Evolutionary conservation across 2,329 filamentous ascomycete genomes (phyloP), one percentile per base, ranked within the genome.

Genomic region (Aspergillus pseudoterreus): DNA sequence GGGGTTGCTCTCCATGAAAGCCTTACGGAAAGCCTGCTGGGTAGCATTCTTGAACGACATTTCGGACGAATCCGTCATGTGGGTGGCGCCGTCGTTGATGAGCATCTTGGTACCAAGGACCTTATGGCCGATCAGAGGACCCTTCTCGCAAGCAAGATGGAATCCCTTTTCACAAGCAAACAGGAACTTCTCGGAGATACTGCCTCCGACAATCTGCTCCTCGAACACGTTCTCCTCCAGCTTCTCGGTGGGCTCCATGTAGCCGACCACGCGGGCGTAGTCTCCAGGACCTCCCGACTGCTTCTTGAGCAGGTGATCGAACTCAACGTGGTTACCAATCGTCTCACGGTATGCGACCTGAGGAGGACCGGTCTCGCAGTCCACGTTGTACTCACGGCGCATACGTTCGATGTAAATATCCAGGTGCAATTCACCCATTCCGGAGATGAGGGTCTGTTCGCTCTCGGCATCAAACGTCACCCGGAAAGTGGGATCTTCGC

Each of bases 381-480:
- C 94, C 49, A 96, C 92, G 69, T 88, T 90, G 81, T 99, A 99
- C 75, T 99, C 94, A 67, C 94, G 87, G 63, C 88, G 87, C 78
- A 99, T 92, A 62, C 94, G 91, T 77, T 99, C 94, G 46, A 99
- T 85, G 72, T 99, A 99, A 66, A 99, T 95, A 66, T 96, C 92
- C 24, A 99, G 80, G 73, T 99, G 94, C 61, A 99, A 75, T 73
- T 99, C 94, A 61, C 94, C 94, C 94, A 99, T 99, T 54, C 94
- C 94, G 39, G 89, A 95, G 67, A 99, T 97, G 67, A 99, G 95
- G 44, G 92, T 97, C 78, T 99, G 90, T 68, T 95, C 88, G 58
- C 87, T 92, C 76, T 99, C 94, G 14, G 83, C 75, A 67, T 99
- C 94, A 63, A 96, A 91, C 63, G 90, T 87, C 35, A 99, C 89